Evolutionary conservation across 352 stramenopile genomes (phyloP).

Genomic region (Pythium oligandrum): DNA sequence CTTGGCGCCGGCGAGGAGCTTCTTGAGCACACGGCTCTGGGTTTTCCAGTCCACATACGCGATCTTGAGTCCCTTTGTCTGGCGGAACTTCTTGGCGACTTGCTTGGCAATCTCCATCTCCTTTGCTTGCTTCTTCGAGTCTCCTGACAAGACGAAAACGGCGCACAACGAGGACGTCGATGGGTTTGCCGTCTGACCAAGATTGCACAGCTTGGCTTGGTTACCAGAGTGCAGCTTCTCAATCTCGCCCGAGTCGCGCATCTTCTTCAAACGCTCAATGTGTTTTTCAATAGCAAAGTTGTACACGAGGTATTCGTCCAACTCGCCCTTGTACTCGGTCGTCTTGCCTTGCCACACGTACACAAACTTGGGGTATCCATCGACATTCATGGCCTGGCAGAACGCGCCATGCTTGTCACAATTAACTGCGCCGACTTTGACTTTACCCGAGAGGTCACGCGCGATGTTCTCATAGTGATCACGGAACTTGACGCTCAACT

Average conservation of each 20-base stretch:
- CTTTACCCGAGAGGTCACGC: constrained; percentile 57
- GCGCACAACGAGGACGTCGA: constrained; percentile 50
- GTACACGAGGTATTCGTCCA: constrained; percentile 79
- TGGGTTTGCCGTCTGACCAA: constrained; percentile 56
- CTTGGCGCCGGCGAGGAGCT: constrained; percentile 27
- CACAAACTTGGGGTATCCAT: constrained; percentile 46
- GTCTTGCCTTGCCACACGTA: constrained; percentile 66
- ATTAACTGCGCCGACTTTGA: constrained; percentile 75
- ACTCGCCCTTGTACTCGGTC: constrained; percentile 45
- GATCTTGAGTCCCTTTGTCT: constrained; percentile 56
- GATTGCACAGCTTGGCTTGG: constrained; percentile 70
- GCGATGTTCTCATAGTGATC: constrained; percentile 59
- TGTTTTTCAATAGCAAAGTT: constrained; percentile 85
- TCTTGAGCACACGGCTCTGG: constrained; percentile 44
- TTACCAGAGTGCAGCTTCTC: constrained; percentile 73
- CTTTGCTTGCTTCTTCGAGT: constrained; percentile 27
- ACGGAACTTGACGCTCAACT: constrained; percentile 52
- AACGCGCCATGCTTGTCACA: constrained; percentile 61
- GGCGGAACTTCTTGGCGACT: constrained; percentile 59
- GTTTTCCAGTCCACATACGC: constrained; percentile 73
- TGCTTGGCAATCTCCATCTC: constrained; percentile 54
- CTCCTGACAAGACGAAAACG: constrained; percentile 65
- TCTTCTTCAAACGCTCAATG: constrained; percentile 55
- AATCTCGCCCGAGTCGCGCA: constrained; percentile 59
- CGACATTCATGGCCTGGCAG: constrained; percentile 37